Conservation (phyloP, 1,284 basidiomycete species). For the Sanghuangporus weigelae region DNA sequence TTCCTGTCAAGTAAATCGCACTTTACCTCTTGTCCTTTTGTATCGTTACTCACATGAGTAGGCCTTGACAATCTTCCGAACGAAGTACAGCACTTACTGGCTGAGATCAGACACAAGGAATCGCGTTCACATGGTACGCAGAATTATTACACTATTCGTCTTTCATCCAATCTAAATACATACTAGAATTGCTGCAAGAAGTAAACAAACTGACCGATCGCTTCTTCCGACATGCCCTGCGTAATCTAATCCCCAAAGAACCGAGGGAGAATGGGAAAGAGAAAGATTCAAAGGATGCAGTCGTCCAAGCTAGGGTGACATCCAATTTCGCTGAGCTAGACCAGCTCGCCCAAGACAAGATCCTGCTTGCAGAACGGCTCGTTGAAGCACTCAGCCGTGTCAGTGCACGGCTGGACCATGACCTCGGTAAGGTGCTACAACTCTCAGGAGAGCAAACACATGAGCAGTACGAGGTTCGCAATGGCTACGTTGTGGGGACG, state of each 20-base stretch:
- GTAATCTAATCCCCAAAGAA: conserved; percentile 3
- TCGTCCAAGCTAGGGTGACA: conserved; percentile 13
- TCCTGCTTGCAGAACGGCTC: conserved; percentile 7
- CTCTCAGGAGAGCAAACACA: conserved; percentile 13
- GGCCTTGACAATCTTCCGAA: conserved; percentile 73
- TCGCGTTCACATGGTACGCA: conserved; percentile 42
- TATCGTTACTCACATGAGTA: conserved; percentile 24
- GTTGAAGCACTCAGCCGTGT: conserved; percentile 13
- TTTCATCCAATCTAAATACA: background rate
- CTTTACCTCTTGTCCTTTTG: background rate
- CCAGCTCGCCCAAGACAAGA: conserved; percentile 10
- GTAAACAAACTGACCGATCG: conserved; percentile 47
- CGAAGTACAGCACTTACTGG: conserved; percentile 66
- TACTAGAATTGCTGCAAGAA: conserved; percentile 47
- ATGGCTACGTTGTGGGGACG: conserved; percentile 17
- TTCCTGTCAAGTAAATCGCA: conserved; percentile 14
- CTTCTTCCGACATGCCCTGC: conserved; percentile 47
- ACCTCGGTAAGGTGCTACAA: conserved; percentile 10
- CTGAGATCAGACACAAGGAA: conserved; percentile 66
- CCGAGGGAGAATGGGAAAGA: conserved; percentile 9
- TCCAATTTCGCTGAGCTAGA: conserved; percentile 8
- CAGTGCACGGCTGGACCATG: conserved; percentile 16
- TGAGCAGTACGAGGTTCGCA: conserved; percentile 1
- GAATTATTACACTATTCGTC: background rate
- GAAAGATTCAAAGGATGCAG: conserved; percentile 9